A percentile compares a stretch with the other conserved stretches of the same genome.
phyloP scores from a whole-genome alignment of 805 yeast species.

The Hermanozyma aechmeae region DNA sequence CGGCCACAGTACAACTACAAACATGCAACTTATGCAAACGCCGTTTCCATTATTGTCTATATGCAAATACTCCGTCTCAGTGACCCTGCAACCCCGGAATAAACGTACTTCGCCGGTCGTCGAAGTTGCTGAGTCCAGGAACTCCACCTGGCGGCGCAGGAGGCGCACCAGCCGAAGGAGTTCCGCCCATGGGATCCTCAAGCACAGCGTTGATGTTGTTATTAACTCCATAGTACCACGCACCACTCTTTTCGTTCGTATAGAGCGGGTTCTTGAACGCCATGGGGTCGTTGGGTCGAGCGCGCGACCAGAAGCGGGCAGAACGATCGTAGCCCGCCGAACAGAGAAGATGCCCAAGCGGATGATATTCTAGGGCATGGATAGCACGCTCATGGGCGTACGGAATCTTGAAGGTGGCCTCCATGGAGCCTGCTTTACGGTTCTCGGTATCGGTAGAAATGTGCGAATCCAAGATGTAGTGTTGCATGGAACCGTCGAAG shows the following conservation, averaged over 20 bases:
- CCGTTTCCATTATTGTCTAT: no score
- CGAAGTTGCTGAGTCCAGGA: conserved; percentile 8
- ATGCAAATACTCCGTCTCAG: no score
- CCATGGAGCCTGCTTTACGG: conserved; percentile 8
- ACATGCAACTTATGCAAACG: no score
- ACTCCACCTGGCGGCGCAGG: conserved; percentile 2
- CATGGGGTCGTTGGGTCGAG: conserved; percentile 81
- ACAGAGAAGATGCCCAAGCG: conserved; percentile 83
- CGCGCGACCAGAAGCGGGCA: conserved; percentile 89
- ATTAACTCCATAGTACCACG: conserved; percentile 44
- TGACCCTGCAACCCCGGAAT: no score
- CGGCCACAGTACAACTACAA: no score
- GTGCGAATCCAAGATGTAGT: conserved; percentile 55
- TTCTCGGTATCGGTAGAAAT: conserved; percentile 23
- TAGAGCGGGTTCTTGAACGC: conserved; percentile 78
- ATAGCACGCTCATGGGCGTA: conserved; percentile 93
- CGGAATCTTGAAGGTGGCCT: conserved; percentile 60
- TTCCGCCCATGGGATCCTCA: conserved; percentile 3
- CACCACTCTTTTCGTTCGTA: conserved; percentile 51
- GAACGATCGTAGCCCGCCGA: conserved; percentile 93
- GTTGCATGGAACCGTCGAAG: conserved; percentile 79
- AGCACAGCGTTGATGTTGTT: conserved; percentile 34
- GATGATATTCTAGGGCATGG: conserved; percentile 86
- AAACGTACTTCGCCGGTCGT: conserved; percentile 2
- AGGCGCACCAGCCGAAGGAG: conserved; percentile 1